Percentiles rank a stretch among this genome's conserved stretches.
phyloP scores from a whole-genome alignment of 352 stramenopile species.

The Pythium phragmiticola region DNA sequence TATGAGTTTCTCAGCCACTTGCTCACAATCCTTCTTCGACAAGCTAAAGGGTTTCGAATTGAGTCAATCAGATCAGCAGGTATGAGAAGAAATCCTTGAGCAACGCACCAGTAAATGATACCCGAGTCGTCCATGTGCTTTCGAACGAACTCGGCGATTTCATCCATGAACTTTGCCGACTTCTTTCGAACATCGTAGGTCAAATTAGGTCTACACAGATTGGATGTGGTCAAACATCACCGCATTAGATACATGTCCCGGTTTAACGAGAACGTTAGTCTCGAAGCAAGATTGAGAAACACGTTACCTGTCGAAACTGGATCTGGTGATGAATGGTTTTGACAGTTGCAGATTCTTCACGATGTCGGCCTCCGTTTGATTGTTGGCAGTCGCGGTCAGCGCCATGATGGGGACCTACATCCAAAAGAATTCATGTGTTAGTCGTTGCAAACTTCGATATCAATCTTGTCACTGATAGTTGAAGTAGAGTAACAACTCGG shows the following conservation, averaged over 20 bases:
- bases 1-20: conserved; percentile 77
- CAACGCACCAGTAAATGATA: conserved; percentile 83
- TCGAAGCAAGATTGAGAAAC: not conserved
- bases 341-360: conserved; percentile 70
- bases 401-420: conserved; percentile 85
- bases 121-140: conserved; percentile 85
- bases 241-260: not conserved
- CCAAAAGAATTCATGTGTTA: not conserved
- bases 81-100: not conserved
- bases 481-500: too few relatives aligned
- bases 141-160: conserved; percentile 75
- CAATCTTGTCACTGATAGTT: not conserved
- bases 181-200: conserved; percentile 87
- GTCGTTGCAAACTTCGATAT: not conserved
- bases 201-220: conserved; percentile 61
- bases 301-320: conserved; percentile 82
- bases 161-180: conserved; percentile 72
- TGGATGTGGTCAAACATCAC: not conserved
- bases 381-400: conserved; percentile 85
- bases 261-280: not conserved
- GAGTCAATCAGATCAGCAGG: not conserved
- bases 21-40: conserved; percentile 88
- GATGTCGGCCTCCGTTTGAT: conserved; percentile 81
- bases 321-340: conserved; percentile 78
- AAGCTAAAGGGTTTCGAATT: conserved; percentile 41